Evolutionary conservation across 1,139 yeast species (phyloP), one percentile per base, ranked within the genome.

Genomic region (Petasospora rhodanensis): DNA sequence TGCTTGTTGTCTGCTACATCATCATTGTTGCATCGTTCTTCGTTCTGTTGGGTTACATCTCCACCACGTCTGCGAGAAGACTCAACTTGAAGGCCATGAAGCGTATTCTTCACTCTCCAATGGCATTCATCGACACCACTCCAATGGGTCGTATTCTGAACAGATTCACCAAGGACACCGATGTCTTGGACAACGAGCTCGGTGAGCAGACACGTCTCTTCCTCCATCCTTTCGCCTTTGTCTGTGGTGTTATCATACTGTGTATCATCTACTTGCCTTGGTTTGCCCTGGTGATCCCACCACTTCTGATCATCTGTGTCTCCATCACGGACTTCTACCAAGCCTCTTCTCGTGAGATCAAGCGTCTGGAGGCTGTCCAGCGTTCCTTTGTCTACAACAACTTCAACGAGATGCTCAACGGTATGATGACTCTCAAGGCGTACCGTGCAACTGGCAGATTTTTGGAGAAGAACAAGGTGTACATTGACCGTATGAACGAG

Each of bases 81-180:
- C 47, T 70, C 33, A 68, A 68, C 45, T 51, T 75, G 31, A 54
- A 54, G 38, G 91, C 95, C 1, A 66, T 80, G 25, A 57, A 70
- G 28, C 70, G 70, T 30, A 65, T 87, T 12, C 58, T 87, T 41
- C 83, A 74, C 51, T 89, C 81, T 37, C 95, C 89, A 22, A 76
- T 77, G 82, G 55, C 76, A 3, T 79, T 67, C 47, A 64, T 78
- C 46, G 87, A 79, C 47, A 68, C 82, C 2, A 75, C 84, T 1
- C 87, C 87, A 4, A 37, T 79, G 44, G 87, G 91, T 6, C 66
- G 91, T 42, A 72, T 81, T 35, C 58, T 81, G 51, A 81, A 80
- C 53, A 62, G 91, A 42, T 79, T 79, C 54, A 80, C 94, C 1
- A 85, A 83, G 51, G 96, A 86, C 56, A 80, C 93, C 0, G 94